Evolutionary conservation across 257 asterid genomes (phyloP), one percentile per base, ranked within the genome.

Genomic region (Rauvolfia tetraphylla): DNA sequence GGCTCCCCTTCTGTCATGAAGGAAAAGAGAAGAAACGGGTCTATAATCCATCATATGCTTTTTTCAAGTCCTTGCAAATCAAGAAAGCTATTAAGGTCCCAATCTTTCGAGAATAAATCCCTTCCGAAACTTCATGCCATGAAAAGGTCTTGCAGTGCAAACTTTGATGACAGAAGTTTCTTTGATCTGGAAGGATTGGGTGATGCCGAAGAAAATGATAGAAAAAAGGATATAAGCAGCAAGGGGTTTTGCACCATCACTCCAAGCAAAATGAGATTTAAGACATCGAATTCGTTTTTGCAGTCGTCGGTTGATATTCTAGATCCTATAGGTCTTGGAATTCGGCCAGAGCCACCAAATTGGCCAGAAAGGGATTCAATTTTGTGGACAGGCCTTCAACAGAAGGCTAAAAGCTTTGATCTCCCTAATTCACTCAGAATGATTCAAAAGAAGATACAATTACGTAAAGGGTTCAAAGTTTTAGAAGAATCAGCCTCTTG

Each of bases 261-360:
- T n/a, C n/a, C n/a, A n/a, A 75, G 83, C 39, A 42, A 27, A 42
- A 57, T 69, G 20, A 58, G 73, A 39, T 44, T 31, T 73, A 78
- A 75, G 63, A 75, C 22, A 68, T n/a, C 62, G 34, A 85, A 81
- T 65, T 86, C 93, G 5, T n/a, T n/a, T n/a, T n/a, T n/a, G n/a
- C n/a, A n/a, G n/a, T n/a, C n/a, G n/a, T 67, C 85, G 49, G 77
- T 85, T 51, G 96, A 90, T 75, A 87, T 87, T 79, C 79, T 90
- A 88, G 98, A 94, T 84, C 98, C 98, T 36, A 82, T 71, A 80
- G 86, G 87, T 90, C 92, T 90, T 17, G 97, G 97, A 68, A 88
- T 94, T 58, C 76, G 25, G 75, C 97, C 97, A 8, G 98, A 94
- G 81, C 83, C 86, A n/a, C 91, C 91, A 0, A 87, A 84, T 70